These are phyloP conservation scores for Calcarisporium arbuscula DNA, from an alignment of 2,329 filamentous ascomycete species.

Conservation along the genomic window DNA sequence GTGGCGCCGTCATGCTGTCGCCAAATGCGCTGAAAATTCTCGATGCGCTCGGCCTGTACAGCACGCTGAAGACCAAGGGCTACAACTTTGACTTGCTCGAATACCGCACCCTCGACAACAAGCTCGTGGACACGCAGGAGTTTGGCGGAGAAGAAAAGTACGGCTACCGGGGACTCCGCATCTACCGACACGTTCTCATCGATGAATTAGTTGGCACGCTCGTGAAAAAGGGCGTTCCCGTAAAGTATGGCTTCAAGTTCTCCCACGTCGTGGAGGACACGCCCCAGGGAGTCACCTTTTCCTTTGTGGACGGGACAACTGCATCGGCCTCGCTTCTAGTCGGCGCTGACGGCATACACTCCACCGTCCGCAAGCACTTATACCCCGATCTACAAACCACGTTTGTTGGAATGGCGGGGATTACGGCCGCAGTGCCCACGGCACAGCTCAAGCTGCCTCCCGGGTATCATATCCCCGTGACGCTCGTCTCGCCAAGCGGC, in stretches of 20 bases:
- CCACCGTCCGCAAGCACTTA: slow-evolving; percentile 44
- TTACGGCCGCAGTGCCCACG: slow-evolving; percentile 28
- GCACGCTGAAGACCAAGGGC: slow-evolving; percentile 34
- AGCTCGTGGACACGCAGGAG: slow-evolving; percentile 34
- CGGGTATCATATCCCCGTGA: slow-evolving; percentile 34
- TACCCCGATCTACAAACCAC: slow-evolving; percentile 40
- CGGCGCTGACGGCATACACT: slow-evolving; percentile 56
- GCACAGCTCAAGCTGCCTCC: slow-evolving; percentile 27
- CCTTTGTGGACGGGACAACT: slow-evolving; percentile 39
- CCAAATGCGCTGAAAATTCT: slow-evolving; percentile 52
- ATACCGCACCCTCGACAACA: slow-evolving; percentile 31
- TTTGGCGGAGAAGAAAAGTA: slow-evolving; percentile 42
- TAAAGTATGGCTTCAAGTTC: slow-evolving; percentile 44
- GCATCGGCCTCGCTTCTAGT: slow-evolving; percentile 38
- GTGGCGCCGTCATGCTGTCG: slow-evolving; percentile 52
- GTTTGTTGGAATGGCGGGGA: slow-evolving; percentile 41
- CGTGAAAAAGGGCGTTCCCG: slow-evolving; percentile 28
- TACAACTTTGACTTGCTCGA: slow-evolving; percentile 46
- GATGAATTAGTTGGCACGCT: slow-evolving; percentile 38
- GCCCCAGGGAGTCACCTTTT: slow-evolving; percentile 33
- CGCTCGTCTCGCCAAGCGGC: slow-evolving; percentile 34
- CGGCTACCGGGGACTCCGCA: slow-evolving; percentile 46
- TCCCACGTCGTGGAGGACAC: slow-evolving; percentile 33
- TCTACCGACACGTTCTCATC: slow-evolving; percentile 48
- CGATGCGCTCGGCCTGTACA: slow-evolving; percentile 42